A percentile compares a stretch with the other conserved stretches of the same genome.
phyloP scores from a whole-genome alignment of 805 yeast genomes.

The Barnettozyma sucrosica region DNA sequence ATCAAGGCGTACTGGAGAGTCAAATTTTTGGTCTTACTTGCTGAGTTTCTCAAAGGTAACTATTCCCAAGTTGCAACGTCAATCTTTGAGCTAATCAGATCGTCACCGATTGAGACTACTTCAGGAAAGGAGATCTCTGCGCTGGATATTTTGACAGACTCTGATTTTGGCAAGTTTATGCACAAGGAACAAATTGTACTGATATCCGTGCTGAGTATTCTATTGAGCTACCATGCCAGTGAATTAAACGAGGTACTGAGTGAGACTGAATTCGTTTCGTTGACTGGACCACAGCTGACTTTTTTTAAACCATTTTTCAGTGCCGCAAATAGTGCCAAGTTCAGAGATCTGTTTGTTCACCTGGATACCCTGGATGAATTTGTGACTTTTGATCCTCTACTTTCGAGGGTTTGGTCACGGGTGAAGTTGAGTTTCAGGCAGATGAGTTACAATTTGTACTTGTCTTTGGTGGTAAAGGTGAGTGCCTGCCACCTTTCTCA shows the following conservation, averaged over 20 bases:
- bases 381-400: slow-evolving; percentile 16
- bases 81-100: slow-evolving; percentile 13
- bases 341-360: slow-evolving; percentile 15
- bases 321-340: slow-evolving; percentile 24
- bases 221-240: slow-evolving; percentile 15
- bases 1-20: slow-evolving; percentile 25
- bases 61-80: slow-evolving; percentile 17
- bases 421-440: slow-evolving; percentile 25
- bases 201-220: slow-evolving; percentile 18
- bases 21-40: slow-evolving; percentile 20
- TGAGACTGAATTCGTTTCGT: slow-evolving; percentile 13
- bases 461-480: slow-evolving; percentile 26
- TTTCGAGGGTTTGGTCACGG: slow-evolving; percentile 20
- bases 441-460: slow-evolving; percentile 28
- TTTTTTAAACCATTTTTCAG: slow-evolving; percentile 22
- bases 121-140: slow-evolving; percentile 16
- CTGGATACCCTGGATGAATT: slow-evolving; percentile 16
- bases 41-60: slow-evolving; percentile 21
- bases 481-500: slow-evolving; percentile 15
- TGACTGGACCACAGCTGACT: slow-evolving; percentile 21
- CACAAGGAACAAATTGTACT: slow-evolving; percentile 19
- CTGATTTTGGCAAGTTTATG: slow-evolving; percentile 18
- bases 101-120: slow-evolving; percentile 16
- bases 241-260: slow-evolving; percentile 16
- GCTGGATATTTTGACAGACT: slow-evolving; percentile 14